Evolutionary conservation across 2,329 filamentous ascomycete species (phyloP).

Genomic region (Penicillium sp.): DNA sequence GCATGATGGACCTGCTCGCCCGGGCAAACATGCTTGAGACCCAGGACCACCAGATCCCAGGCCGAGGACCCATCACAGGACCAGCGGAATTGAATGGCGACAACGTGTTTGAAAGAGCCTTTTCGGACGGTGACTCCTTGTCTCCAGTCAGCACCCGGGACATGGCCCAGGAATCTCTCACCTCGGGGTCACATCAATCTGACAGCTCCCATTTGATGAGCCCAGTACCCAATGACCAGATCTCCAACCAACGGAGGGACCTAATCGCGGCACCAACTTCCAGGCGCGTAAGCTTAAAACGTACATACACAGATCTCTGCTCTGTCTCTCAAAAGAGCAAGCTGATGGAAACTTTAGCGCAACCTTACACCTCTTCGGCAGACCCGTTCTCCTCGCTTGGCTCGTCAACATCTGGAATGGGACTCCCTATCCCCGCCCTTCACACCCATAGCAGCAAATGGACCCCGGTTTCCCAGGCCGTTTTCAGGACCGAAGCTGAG

Average conservation of each 20-base stretch:
- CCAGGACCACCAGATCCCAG: slow-evolving; percentile 49
- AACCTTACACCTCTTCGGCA: slow-evolving; percentile 67
- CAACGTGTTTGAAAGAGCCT: slow-evolving; percentile 85
- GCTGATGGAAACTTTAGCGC: slow-evolving; percentile 79
- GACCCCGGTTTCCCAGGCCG: slow-evolving; percentile 88
- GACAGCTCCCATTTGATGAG: slow-evolving; percentile 31
- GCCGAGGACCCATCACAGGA: slow-evolving; percentile 72
- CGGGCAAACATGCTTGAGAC: slow-evolving; percentile 76
- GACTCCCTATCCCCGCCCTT: slow-evolving; percentile 55
- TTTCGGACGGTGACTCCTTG: slow-evolving; percentile 50
- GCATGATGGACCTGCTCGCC: slow-evolving; percentile 84
- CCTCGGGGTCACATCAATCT: slow-evolving; percentile 17
- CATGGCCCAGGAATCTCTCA: slow-evolving; percentile 18
- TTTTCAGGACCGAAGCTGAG: slow-evolving; percentile 91
- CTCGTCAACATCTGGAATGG: slow-evolving; percentile 38
- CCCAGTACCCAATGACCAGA: slow-evolving; percentile 33
- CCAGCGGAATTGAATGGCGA: slow-evolving; percentile 71
- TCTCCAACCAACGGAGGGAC: slow-evolving; percentile 32
- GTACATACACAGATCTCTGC: slow-evolving; percentile 83
- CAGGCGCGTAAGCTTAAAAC: slow-evolving; percentile 70
- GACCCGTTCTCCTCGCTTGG: slow-evolving; percentile 46
- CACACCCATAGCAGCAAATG: slow-evolving; percentile 90
- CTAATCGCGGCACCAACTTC: slow-evolving; percentile 52
- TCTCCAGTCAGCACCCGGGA: slow-evolving; percentile 23
- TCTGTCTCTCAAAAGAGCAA: slow-evolving; percentile 76